These are phyloP conservation scores for Verticillium nonalfalfae DNA, from an alignment of 2,329 filamentous ascomycete genomes.

Conservation along the genomic window DNA sequence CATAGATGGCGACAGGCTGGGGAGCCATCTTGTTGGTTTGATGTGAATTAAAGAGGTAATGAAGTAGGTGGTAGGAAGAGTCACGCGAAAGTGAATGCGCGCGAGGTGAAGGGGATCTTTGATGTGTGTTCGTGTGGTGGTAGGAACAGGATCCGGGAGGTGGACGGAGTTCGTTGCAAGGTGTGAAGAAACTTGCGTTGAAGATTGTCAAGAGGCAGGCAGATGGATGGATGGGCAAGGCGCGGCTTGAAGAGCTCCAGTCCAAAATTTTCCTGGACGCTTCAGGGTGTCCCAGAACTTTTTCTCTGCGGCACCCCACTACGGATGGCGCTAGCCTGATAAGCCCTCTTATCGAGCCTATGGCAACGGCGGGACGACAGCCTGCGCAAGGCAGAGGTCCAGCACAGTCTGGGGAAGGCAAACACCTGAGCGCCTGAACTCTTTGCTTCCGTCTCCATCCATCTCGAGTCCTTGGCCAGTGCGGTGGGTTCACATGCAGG, in stretches of 20 bases:
- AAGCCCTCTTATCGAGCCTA: conserved; percentile 11
- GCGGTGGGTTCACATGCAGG: background rate
- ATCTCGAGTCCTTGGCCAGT: background rate
- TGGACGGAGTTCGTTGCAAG: background rate
- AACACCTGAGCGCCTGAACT: background rate
- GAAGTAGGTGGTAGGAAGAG: background rate
- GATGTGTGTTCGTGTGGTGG: background rate
- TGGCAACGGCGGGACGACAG: conserved; percentile 11
- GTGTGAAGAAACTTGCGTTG: conserved; percentile 5
- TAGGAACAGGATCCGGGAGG: background rate
- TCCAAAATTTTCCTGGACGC: conserved; percentile 12
- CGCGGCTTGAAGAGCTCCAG: conserved; percentile 6
- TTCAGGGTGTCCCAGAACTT: conserved; percentile 5
- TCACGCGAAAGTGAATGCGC: conserved; percentile 13
- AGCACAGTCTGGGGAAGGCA: conserved; percentile 7
- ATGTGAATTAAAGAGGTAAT: background rate
- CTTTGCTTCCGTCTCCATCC: background rate
- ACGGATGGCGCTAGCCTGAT: conserved; percentile 6
- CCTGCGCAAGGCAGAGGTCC: background rate
- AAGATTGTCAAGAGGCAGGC: conserved; percentile 4
- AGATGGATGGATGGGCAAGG: conserved; percentile 1
- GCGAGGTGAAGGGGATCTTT: background rate
- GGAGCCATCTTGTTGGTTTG: conserved; percentile 39
- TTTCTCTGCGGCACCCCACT: conserved; percentile 12
- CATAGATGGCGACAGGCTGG: conserved; percentile 75